Conservation (phyloP, 306 rosid genomes). For the Vigna hirtella region DNA sequence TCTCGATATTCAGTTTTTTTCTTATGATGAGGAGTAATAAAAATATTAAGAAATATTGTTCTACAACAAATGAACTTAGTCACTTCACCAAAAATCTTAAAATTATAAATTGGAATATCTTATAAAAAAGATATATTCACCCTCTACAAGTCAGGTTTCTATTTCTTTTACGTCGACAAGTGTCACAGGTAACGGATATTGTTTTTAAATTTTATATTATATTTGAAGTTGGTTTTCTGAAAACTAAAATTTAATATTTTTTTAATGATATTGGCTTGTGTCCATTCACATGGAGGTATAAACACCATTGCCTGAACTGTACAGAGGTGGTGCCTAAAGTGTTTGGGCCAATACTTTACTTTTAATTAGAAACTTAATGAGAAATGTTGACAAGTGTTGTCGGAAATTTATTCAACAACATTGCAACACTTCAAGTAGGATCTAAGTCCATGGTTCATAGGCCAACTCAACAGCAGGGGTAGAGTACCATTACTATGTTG, state of each 20-base stretch:
- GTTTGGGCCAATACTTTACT: not conserved
- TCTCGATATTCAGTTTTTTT: not conserved
- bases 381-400: not conserved
- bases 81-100: not conserved
- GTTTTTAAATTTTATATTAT: not conserved
- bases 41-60: not conserved
- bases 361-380: not conserved
- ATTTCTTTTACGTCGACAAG: not conserved
- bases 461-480: not conserved
- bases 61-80: not conserved
- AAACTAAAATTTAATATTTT: not conserved
- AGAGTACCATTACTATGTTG: not conserved
- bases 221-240: not conserved
- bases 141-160: not conserved
- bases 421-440: too few relatives aligned
- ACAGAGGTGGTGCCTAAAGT: not conserved
- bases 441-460: not conserved
- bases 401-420: too few relatives aligned
- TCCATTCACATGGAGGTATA: not conserved
- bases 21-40: not conserved
- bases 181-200: not conserved
- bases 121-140: not conserved
- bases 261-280: not conserved
- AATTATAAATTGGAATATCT: not conserved
- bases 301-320: not conserved